Percentiles rank a stretch among this genome's conserved stretches.
Conservation (phyloP, 2,329 filamentous ascomycete genomes). For the Paecilomyces sp. region DNA sequence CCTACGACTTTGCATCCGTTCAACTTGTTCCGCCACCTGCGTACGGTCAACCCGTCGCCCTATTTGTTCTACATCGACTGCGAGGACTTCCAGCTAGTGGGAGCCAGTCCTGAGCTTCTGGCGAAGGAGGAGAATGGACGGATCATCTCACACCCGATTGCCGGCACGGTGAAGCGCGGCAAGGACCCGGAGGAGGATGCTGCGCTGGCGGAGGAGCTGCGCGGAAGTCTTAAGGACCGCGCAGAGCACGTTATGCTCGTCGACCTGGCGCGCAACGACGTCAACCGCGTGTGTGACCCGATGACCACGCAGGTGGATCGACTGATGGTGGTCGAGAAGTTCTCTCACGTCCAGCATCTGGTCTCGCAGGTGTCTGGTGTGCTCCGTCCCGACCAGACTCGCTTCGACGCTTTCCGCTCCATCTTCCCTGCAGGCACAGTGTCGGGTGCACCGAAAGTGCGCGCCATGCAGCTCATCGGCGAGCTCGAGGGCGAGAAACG, state of each 20-base stretch:
- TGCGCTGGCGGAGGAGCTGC: slow-evolving; percentile 67
- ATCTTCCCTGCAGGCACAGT: slow-evolving; percentile 98
- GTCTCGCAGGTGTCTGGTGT: slow-evolving; percentile 92
- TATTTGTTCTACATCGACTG: slow-evolving; percentile 97
- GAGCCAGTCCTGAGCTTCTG: slow-evolving; percentile 87
- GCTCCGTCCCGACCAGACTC: slow-evolving; percentile 72
- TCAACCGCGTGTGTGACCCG: slow-evolving; percentile 92
- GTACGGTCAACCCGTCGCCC: slow-evolving; percentile 94
- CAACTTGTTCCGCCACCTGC: slow-evolving; percentile 93
- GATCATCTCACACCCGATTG: slow-evolving; percentile 94
- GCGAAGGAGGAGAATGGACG: slow-evolving; percentile 82
- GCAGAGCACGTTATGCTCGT: slow-evolving; percentile 98
- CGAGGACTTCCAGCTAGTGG: slow-evolving; percentile 86
- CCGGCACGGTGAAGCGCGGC: slow-evolving; percentile 86
- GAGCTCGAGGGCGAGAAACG: slow-evolving; percentile 92
- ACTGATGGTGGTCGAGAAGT: slow-evolving; percentile 88
- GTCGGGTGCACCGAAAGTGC: slow-evolving; percentile 89
- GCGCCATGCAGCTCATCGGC: slow-evolving; percentile 93
- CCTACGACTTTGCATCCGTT: slow-evolving; percentile 91
- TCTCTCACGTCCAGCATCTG: slow-evolving; percentile 95
- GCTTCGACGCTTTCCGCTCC: slow-evolving; percentile 91
- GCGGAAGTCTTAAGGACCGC: slow-evolving; percentile 78
- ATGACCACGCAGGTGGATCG: slow-evolving; percentile 83
- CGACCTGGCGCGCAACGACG: slow-evolving; percentile 89
- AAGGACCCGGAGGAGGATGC: slow-evolving; percentile 75